Percentiles rank a stretch among this genome's conserved stretches.
These are phyloP conservation scores for Marasmius fiardii DNA, from an alignment of 1,284 basidiomycete genomes.

Conservation along the genomic window DNA sequence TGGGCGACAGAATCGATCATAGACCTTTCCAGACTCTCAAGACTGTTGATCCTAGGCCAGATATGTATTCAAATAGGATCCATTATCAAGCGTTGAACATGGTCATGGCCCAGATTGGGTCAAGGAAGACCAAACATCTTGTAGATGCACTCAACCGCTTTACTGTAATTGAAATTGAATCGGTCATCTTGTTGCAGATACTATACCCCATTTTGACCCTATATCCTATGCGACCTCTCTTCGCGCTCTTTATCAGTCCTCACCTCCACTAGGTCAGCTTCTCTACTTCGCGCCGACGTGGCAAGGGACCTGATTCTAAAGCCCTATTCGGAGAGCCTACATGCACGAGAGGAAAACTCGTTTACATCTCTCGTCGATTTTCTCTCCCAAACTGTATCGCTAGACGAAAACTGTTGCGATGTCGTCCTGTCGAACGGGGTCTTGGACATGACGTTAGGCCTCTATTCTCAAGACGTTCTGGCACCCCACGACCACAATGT, in stretches of 20 bases:
- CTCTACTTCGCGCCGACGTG: neutral
- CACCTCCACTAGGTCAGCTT: neutral
- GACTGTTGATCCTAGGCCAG: neutral
- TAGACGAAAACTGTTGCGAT: neutral
- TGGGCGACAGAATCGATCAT: neutral
- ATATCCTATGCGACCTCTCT: neutral
- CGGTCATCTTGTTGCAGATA: conserved; percentile 1
- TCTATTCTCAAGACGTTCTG: conserved; percentile 7
- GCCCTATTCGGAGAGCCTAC: neutral
- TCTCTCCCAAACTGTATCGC: neutral
- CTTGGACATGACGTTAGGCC: conserved; percentile 6
- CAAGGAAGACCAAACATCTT: conserved; percentile 1
- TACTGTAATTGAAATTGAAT: conserved; percentile 1
- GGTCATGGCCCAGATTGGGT: conserved; percentile 5
- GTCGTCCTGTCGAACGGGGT: conserved; percentile 1
- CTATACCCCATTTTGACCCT: conserved; percentile 5
- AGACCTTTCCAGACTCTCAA: neutral
- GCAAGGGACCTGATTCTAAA: neutral
- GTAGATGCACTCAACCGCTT: neutral
- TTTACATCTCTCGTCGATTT: conserved; percentile 7
- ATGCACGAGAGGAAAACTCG: neutral
- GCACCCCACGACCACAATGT: neutral
- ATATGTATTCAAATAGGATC: conserved; percentile 4
- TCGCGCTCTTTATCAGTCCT: neutral
- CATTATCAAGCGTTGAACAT: conserved; percentile 2